These are phyloP conservation scores for Bruguiera sexangula DNA, from an alignment of 345 rosid genomes.

Conservation along the genomic window DNA sequence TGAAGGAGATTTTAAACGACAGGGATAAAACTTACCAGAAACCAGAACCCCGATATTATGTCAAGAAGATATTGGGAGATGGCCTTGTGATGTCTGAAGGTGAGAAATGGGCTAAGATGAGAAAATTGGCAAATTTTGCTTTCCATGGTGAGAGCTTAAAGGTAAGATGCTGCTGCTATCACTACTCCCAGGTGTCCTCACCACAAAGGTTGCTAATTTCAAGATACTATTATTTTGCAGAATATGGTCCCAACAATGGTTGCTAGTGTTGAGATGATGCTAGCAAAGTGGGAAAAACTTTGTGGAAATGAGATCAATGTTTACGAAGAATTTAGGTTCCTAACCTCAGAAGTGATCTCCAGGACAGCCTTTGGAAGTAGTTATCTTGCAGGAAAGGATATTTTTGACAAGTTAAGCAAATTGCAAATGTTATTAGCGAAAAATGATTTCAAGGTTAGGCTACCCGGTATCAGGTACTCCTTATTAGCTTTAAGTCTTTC, in stretches of 20 bases:
- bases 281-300: conserved; percentile 35
- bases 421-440: not conserved
- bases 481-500: not conserved
- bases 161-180: too few species aligned
- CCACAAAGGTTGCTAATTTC: too few species aligned
- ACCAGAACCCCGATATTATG: too few species aligned
- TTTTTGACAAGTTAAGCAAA: conserved; percentile 34
- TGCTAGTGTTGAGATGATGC: conserved; percentile 24
- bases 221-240: not conserved
- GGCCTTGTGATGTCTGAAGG: too few species aligned
- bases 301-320: conserved; percentile 43
- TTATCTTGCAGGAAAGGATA: conserved; percentile 39
- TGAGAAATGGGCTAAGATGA: too few species aligned
- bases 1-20: too few species aligned
- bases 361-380: conserved; percentile 56
- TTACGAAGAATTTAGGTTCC: conserved; percentile 31
- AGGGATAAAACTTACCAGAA: too few species aligned
- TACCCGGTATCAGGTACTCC: conserved; percentile 2
- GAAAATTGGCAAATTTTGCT: too few species aligned
- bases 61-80: too few species aligned
- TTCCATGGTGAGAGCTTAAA: too few species aligned
- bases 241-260: conserved; percentile 13
- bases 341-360: conserved; percentile 51
- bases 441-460: conserved; percentile 11
- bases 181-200: too few species aligned